Evolutionary conservation across 768 basidiomycete species (phyloP).

Genomic region (Lactifluus volemus): DNA sequence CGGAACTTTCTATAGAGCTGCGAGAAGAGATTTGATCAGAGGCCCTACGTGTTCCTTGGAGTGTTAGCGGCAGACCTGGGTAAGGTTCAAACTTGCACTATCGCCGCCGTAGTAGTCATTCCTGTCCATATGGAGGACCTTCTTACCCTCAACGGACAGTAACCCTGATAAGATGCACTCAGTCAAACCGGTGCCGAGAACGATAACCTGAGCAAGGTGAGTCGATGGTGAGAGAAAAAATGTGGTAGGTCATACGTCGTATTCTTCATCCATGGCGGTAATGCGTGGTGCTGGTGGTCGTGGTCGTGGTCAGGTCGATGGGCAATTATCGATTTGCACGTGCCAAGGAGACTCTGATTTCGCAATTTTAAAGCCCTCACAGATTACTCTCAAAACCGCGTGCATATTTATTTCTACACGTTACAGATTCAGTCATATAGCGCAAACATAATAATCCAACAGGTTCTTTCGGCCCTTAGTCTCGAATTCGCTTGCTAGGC

Average conservation of each 20-base stretch:
- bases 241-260: constrained; percentile 56
- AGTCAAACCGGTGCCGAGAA: constrained; percentile 94
- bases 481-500: constrained; percentile 8
- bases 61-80: constrained; percentile 56
- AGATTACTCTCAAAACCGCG: not conserved
- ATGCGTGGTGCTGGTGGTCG: constrained; percentile 23
- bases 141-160: constrained; percentile 99
- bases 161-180: constrained; percentile 98
- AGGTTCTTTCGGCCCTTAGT: not conserved
- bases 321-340: constrained; percentile 13
- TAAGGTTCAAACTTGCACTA: constrained; percentile 92
- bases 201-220: constrained; percentile 53
- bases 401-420: not conserved
- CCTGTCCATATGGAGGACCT: constrained; percentile 97
- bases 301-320: constrained; percentile 19
- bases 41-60: not conserved
- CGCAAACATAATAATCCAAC: constrained; percentile 4
- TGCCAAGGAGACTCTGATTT: not conserved
- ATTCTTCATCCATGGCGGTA: constrained; percentile 91
- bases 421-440: not conserved
- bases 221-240: not conserved
- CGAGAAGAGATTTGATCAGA: constrained; percentile 11
- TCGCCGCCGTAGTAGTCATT: constrained; percentile 99
- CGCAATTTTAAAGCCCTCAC: not conserved
- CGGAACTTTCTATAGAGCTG: constrained; percentile 97